Percentiles rank a stretch among this genome's conserved stretches.
These are phyloP conservation scores for Cenchrus fungigraminus DNA, from an alignment of 176 grass and related monocot species.

Conservation along the genomic window DNA sequence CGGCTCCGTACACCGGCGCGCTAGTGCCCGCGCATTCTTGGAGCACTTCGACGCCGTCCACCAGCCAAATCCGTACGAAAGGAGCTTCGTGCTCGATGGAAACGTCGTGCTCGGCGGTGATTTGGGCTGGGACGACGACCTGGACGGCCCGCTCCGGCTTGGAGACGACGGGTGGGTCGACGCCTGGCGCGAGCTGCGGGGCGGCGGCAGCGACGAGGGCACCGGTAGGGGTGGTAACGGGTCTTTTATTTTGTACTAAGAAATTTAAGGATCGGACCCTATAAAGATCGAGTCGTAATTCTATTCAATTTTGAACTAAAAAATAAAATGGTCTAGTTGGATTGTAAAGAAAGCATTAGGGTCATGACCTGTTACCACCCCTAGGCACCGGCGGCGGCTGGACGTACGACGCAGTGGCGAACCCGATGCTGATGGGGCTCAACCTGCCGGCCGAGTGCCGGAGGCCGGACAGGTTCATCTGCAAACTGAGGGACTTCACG, in stretches of 20 bases:
- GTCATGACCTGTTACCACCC: no score
- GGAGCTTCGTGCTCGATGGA: neutral
- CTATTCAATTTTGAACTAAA: no score
- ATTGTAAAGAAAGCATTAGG: no score
- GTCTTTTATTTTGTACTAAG: no score
- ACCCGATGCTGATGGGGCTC: neutral
- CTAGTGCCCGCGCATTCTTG: neutral
- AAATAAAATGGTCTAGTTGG: no score
- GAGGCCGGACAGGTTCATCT: slow-evolving; percentile 19
- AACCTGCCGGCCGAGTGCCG: neutral
- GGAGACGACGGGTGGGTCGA: slow-evolving; percentile 6
- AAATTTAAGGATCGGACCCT: no score
- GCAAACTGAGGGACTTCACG: neutral
- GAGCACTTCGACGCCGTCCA: slow-evolving; percentile 16
- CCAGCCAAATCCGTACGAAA: no score
- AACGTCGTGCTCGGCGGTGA: slow-evolving; percentile 38
- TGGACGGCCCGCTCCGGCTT: slow-evolving; percentile 20
- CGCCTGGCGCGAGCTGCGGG: neutral
- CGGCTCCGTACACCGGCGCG: neutral
- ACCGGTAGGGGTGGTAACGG: no score
- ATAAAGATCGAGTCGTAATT: no score
- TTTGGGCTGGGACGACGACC: slow-evolving; percentile 37
- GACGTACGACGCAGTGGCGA: neutral
- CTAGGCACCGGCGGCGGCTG: neutral
- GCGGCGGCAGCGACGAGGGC: neutral